Conservation (phyloP, 2,329 filamentous ascomycete genomes). For the Dactylellina cionopaga region DNA sequence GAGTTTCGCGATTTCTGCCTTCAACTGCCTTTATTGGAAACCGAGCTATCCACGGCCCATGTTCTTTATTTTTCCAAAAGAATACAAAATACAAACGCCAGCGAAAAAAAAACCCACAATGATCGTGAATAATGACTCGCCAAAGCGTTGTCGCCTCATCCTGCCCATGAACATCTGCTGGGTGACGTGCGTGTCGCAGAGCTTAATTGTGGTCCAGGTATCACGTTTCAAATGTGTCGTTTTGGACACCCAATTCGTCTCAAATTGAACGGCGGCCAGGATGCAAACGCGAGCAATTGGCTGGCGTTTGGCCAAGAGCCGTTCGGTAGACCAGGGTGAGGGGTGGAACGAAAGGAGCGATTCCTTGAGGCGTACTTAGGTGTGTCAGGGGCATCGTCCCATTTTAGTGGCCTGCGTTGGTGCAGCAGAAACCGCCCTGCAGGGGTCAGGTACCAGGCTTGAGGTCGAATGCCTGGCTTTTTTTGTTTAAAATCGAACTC, state of each 20-base stretch:
- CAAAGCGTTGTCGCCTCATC: slow-evolving; percentile 31
- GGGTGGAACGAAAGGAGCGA: slow-evolving; percentile 12
- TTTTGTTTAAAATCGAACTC: background rate
- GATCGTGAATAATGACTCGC: slow-evolving; percentile 7
- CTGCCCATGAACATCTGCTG: background rate
- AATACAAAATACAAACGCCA: background rate
- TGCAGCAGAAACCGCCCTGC: slow-evolving; percentile 51
- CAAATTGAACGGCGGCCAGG: slow-evolving; percentile 35
- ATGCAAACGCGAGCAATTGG: slow-evolving; percentile 37
- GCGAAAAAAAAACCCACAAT: slow-evolving; percentile 13
- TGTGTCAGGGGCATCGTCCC: slow-evolving; percentile 34
- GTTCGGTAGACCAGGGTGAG: slow-evolving; percentile 8
- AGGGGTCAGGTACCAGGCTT: slow-evolving; percentile 15
- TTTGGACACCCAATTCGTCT: slow-evolving; percentile 50
- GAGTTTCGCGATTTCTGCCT: slow-evolving; percentile 39
- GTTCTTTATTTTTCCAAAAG: background rate
- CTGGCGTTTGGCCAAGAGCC: slow-evolving; percentile 17
- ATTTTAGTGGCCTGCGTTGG: slow-evolving; percentile 41
- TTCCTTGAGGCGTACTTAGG: slow-evolving; percentile 19
- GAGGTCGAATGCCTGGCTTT: background rate
- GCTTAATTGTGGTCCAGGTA: no score
- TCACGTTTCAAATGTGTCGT: slow-evolving; percentile 31
- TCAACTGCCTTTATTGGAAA: slow-evolving; percentile 25
- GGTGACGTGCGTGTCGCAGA: slow-evolving; percentile 21
- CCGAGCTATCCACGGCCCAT: slow-evolving; percentile 25